phyloP scores from a whole-genome alignment of 2,329 filamentous ascomycete genomes.

The Aspergillus awamori region DNA sequence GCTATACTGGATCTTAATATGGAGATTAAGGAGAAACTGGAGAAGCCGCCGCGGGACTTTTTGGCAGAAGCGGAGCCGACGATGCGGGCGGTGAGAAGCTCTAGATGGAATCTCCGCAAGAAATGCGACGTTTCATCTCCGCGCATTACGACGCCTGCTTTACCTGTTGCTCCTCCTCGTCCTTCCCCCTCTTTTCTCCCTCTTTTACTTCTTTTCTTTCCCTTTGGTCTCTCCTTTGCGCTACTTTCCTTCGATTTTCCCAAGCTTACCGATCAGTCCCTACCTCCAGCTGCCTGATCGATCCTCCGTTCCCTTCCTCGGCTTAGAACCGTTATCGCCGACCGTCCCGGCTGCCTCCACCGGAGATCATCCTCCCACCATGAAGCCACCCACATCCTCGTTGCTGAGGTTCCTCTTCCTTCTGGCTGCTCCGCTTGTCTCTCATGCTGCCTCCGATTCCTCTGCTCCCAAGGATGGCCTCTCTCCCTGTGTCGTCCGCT shows the following conservation, averaged over 20 bases:
- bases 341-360: constrained; percentile 7
- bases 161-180: constrained; percentile 6
- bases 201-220: background rate
- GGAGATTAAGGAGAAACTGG: background rate
- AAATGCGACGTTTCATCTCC: constrained; percentile 21
- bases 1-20: background rate
- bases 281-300: background rate
- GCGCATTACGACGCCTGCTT: constrained; percentile 10
- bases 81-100: constrained; percentile 4
- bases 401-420: constrained; percentile 37
- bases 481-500: constrained; percentile 64
- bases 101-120: background rate
- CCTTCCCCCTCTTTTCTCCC: constrained; percentile 6
- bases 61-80: constrained; percentile 6
- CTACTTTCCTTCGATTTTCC: background rate
- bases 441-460: constrained; percentile 42
- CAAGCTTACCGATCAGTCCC: background rate
- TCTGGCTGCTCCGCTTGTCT: constrained; percentile 35
- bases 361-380: constrained; percentile 25
- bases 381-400: constrained; percentile 39
- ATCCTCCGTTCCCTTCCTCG: constrained; percentile 2
- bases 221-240: background rate
- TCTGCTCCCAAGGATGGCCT: constrained; percentile 46
- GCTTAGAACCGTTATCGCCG: constrained; percentile 9
- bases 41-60: background rate